Evolutionary conservation across 805 yeast species (phyloP), one percentile per base, ranked within the genome.

Genomic region (Ogataea wickerhamii): DNA sequence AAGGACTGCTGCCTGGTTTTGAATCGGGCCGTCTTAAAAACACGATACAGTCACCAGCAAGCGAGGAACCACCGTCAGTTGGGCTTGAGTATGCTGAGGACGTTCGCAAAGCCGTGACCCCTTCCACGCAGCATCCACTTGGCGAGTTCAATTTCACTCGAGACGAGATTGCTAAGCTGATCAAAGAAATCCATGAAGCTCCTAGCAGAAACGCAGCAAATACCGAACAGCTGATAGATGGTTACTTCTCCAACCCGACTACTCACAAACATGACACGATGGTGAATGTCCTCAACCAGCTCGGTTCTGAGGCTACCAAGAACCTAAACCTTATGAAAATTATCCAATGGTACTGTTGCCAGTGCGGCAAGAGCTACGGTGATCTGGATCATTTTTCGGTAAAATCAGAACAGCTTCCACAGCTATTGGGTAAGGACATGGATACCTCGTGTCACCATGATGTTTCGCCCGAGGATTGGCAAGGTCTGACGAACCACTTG

Each of bases 281-380:
- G 6, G 13, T 45, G 14, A 48, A 46, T 27, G 39, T 40, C 18
- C 40, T 49, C 16, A 13, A 34, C 3, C 38, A 31, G 11, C 21
- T 45, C 6, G 27, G 47, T 1, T 25, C 34, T 2, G 18, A 32
- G 11, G 35, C 28, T 13, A 28, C 29, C 17, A 35, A 33, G 25
- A 29, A 25, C 11, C 27, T 45, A 13, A 54, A 55, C 32, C 39
- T 36, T 23, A 49, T 48, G 46, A 53, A 55, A 31, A 56, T 58
- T 6, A 42, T 53, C 14, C 63, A 58, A 32, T 58, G 63, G 63
- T 56, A 53, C 34, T 58, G 63, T 34, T 58, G 63, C 29, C 55
- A 54, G 26, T 58, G 63, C 37, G 63, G 60, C 13, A 51, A 53
- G 32, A 44, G 56, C 28, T 55, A 52, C 33, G 62, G 62, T 6